phyloP scores from a whole-genome alignment of 345 rosid genomes.

The Gossypium sturtianum region DNA sequence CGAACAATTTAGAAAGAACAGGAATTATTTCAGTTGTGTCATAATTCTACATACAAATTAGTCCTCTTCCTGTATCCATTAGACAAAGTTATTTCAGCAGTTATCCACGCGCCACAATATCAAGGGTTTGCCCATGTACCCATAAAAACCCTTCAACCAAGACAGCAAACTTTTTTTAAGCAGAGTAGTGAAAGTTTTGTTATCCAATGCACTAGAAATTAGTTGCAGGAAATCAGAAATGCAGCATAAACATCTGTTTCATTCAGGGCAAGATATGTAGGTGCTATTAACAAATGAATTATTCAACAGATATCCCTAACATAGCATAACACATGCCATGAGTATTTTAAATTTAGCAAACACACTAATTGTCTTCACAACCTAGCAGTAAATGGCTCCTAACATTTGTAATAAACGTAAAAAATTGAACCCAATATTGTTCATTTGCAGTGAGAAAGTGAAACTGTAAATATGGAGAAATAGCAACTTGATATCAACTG shows the following conservation, averaged over 20 bases:
- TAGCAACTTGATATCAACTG: background rate
- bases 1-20: background rate
- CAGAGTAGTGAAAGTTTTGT: background rate
- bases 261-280: background rate
- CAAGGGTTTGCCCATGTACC: background rate
- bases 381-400: background rate
- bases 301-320: background rate
- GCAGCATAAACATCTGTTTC: background rate
- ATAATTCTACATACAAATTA: background rate
- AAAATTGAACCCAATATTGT: background rate
- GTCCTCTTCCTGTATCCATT: background rate
- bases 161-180: background rate
- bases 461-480: background rate
- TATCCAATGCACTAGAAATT: background rate
- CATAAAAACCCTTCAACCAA: background rate
- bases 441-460: background rate
- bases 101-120: background rate
- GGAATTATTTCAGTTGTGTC: background rate
- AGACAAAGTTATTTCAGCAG: background rate
- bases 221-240: background rate
- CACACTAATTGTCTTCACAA: background rate
- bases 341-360: background rate
- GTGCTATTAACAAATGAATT: background rate
- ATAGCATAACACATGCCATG: background rate
- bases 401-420: background rate